Evolutionary conservation across 805 yeast species (phyloP).

Genomic region (Ogataea nonfermentans): DNA sequence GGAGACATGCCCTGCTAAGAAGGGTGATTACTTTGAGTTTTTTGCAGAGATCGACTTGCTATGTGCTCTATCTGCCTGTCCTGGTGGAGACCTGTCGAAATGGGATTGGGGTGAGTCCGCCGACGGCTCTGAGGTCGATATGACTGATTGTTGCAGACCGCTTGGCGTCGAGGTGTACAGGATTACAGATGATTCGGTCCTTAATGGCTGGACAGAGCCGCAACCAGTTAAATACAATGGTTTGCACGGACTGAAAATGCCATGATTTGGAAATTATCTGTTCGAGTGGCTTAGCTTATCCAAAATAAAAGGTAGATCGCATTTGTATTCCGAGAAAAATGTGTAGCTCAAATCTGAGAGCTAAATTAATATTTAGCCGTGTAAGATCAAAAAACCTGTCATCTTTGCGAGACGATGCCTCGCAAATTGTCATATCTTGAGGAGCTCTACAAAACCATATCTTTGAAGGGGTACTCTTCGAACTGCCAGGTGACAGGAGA

Average conservation of each 20-base stretch:
- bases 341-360: too few relatives aligned
- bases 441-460: conserved; percentile 10
- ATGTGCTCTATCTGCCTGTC: conserved; percentile 66
- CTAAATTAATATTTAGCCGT: too few relatives aligned
- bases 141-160: conserved; percentile 63
- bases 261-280: too few relatives aligned
- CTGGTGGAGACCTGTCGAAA: conserved; percentile 64
- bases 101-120: conserved; percentile 73
- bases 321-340: too few relatives aligned
- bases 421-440: conserved; percentile 13
- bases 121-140: conserved; percentile 44
- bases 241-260: conserved; percentile 47
- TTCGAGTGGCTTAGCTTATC: too few relatives aligned
- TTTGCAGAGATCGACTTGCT: conserved; percentile 65
- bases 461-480: neutral
- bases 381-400: conserved; percentile 5
- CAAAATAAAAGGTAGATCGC: too few relatives aligned
- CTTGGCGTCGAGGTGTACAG: conserved; percentile 60
- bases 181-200: conserved; percentile 44
- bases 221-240: conserved; percentile 52
- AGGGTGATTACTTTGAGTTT: conserved; percentile 60
- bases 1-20: conserved; percentile 66
- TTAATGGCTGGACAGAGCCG: conserved; percentile 53
- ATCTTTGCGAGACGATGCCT: neutral
- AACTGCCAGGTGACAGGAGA: conserved; percentile 16